Conservation (phyloP, 345 rosid genomes). For the Salix exigua region DNA sequence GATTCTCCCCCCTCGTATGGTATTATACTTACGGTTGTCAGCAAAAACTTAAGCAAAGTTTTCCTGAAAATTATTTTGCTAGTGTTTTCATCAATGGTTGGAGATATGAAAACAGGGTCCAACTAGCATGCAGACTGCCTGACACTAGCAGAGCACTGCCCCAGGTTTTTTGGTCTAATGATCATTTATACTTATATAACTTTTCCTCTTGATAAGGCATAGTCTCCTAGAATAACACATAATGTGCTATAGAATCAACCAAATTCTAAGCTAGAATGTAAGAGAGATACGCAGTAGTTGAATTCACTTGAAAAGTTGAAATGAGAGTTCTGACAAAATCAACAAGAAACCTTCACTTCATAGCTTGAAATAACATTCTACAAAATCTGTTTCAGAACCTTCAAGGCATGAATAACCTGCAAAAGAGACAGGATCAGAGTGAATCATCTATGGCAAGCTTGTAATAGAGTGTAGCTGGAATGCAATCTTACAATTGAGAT, state of each 20-base stretch:
- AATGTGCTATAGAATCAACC: neutral
- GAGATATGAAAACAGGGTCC: neutral
- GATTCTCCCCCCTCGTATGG: too few relatives aligned
- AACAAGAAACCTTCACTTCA: neutral
- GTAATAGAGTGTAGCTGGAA: neutral
- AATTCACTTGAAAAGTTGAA: neutral
- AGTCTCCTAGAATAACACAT: neutral
- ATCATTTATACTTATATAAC: neutral
- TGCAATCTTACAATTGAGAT: neutral
- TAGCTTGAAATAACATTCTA: neutral
- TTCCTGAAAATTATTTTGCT: too few relatives aligned
- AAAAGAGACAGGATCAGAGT: neutral
- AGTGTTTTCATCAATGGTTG: too few relatives aligned
- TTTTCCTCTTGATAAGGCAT: neutral
- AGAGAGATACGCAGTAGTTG: neutral
- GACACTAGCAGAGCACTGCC: neutral
- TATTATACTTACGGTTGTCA: too few relatives aligned
- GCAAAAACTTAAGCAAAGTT: too few relatives aligned
- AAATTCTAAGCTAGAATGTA: slow-evolving; percentile 2
- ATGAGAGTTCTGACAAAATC: neutral
- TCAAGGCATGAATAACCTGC: neutral
- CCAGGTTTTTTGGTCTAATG: neutral
- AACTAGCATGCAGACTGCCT: neutral
- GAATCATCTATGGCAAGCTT: neutral
- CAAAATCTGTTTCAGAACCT: neutral